These are phyloP conservation scores for Diospyros lotus DNA, from an alignment of 148 eudicot genomes.

Conservation along the genomic window DNA sequence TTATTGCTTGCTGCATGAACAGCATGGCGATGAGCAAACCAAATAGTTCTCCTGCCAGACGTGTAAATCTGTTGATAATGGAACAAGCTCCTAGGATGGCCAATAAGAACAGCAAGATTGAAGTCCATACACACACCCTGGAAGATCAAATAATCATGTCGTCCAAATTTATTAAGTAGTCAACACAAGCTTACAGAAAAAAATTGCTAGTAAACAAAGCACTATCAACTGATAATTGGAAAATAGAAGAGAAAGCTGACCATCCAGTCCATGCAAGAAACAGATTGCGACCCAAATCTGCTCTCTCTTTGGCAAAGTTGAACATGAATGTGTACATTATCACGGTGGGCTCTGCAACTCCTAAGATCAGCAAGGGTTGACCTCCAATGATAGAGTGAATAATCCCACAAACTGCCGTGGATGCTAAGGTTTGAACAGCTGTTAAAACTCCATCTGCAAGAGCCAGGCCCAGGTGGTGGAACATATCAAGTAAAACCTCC, in stretches of 20 bases:
- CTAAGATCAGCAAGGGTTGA: conserved; percentile 81
- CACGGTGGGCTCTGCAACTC: conserved; percentile 94
- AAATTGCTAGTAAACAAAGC: neutral
- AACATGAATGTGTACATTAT: conserved; percentile 94
- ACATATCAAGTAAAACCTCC: neutral
- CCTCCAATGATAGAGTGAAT: conserved; percentile 94
- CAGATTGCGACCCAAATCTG: conserved; percentile 67
- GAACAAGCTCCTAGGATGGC: conserved; percentile 92
- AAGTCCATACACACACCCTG: conserved; percentile 98
- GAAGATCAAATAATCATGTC: neutral
- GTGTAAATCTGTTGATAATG: conserved; percentile 85
- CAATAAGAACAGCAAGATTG: conserved; percentile 65
- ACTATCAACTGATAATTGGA: neutral
- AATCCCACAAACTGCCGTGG: conserved; percentile 84
- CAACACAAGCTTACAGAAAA: neutral
- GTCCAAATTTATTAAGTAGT: neutral
- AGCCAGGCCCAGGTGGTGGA: neutral
- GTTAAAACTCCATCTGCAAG: conserved; percentile 75
- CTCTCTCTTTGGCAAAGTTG: conserved; percentile 69
- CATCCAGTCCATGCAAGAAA: conserved; percentile 94
- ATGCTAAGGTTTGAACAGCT: conserved; percentile 81
- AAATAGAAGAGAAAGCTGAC: conserved; percentile 29
- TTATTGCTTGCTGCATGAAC: conserved; percentile 91
- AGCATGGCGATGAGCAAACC: conserved; percentile 93
- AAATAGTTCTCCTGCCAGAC: conserved; percentile 85